These are phyloP conservation scores for Boletus sp. DNA, from an alignment of 768 basidiomycete genomes.

Conservation along the genomic window DNA sequence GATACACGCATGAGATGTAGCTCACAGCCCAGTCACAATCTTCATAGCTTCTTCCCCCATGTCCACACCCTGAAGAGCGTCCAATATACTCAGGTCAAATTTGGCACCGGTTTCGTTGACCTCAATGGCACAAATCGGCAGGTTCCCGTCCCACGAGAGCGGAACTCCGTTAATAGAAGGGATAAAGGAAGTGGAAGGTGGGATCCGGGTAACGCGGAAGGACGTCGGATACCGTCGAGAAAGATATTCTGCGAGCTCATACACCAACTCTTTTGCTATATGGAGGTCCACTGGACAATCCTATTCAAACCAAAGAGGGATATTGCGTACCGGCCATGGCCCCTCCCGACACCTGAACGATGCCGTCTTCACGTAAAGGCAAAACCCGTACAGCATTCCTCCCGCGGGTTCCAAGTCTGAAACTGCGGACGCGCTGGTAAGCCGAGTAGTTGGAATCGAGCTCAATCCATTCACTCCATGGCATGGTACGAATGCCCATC, in stretches of 20 bases:
- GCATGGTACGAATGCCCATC: slow-evolving; percentile 67
- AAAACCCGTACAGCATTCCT: slow-evolving; percentile 46
- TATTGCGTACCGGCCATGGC: slow-evolving; percentile 27
- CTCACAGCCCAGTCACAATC: slow-evolving; percentile 60
- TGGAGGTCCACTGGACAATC: not conserved
- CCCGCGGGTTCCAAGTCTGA: slow-evolving; percentile 52
- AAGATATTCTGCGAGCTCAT: slow-evolving; percentile 68
- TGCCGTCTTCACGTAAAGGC: slow-evolving; percentile 39
- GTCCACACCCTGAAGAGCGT: slow-evolving; percentile 16
- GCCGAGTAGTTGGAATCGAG: slow-evolving; percentile 54
- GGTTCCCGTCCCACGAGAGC: slow-evolving; percentile 40
- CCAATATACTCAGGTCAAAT: slow-evolving; percentile 44
- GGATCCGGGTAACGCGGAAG: slow-evolving; percentile 46
- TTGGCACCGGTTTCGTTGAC: slow-evolving; percentile 47
- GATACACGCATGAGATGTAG: slow-evolving; percentile 9
- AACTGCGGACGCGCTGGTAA: slow-evolving; percentile 55
- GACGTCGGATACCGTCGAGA: slow-evolving; percentile 56
- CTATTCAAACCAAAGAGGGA: not conserved
- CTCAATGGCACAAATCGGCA: slow-evolving; percentile 49
- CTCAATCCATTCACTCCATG: slow-evolving; percentile 73
- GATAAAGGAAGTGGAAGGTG: not conserved
- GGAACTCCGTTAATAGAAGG: slow-evolving; percentile 24
- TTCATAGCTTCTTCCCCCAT: slow-evolving; percentile 52
- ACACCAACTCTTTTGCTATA: slow-evolving; percentile 62
- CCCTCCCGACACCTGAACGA: slow-evolving; percentile 28